Percentiles rank a stretch among this genome's conserved stretches.
Conservation (phyloP, 495 filamentous ascomycete genomes). For the Neurospora terricola region DNA sequence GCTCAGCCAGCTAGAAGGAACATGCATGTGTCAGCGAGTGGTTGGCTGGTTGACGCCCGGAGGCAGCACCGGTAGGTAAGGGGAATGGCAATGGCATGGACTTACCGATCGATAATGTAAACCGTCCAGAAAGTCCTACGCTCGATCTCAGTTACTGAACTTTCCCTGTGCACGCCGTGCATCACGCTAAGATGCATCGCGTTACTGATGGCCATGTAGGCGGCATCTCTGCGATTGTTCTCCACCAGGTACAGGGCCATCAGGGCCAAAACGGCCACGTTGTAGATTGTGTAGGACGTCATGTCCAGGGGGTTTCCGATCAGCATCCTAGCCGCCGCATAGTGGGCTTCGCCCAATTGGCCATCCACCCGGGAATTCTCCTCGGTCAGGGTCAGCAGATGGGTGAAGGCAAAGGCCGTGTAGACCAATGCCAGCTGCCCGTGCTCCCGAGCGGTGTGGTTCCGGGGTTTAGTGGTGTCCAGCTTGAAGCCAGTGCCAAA, state of each 20-base stretch:
- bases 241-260: slow-evolving; percentile 32
- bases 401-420: slow-evolving; percentile 19
- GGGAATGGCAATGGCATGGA: background rate
- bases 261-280: slow-evolving; percentile 25
- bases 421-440: slow-evolving; percentile 23
- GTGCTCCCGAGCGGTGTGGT: background rate
- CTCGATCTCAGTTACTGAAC: slow-evolving; percentile 16
- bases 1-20: slow-evolving; percentile 24
- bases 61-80: background rate
- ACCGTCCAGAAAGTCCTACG: slow-evolving; percentile 35
- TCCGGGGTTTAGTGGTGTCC: background rate
- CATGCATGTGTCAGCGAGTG: background rate
- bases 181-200: slow-evolving; percentile 27
- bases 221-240: slow-evolving; percentile 29
- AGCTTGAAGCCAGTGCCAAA: background rate
- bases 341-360: slow-evolving; percentile 21
- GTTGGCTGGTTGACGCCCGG: background rate
- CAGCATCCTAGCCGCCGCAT: slow-evolving; percentile 22
- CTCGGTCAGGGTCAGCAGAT: slow-evolving; percentile 10
- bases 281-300: slow-evolving; percentile 16
- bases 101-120: slow-evolving; percentile 32
- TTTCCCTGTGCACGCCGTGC: slow-evolving; percentile 26
- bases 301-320: slow-evolving; percentile 29
- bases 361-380: slow-evolving; percentile 10
- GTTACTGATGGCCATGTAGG: slow-evolving; percentile 25